Evolutionary conservation across 2,329 filamentous ascomycete genomes (phyloP), one percentile per base, ranked within the genome.

Genomic region (Chrysoporthe puriensis): DNA sequence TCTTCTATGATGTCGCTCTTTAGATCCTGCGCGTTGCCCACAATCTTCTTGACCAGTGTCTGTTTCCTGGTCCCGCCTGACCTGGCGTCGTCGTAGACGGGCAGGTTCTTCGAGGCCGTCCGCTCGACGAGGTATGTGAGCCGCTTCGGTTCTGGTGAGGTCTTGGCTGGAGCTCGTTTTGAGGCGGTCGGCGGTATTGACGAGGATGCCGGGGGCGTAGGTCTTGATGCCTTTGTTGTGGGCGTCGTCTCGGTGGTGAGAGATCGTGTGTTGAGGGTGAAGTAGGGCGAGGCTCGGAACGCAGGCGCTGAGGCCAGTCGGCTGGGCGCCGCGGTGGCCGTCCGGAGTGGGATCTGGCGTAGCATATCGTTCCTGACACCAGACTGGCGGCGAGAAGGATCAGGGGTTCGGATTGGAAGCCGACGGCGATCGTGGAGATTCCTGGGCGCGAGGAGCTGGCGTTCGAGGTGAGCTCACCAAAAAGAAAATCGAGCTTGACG

Each of bases 31-130:
- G 88, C 75, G 76, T 97, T 86, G 18, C 96, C 96, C 67, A 93
- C 88, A 62, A 95, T 85, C 79, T 92, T 94, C 77, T 93, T 91
- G 66, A 99, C 80, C 66, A 88, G 79, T 5, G 95, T 96, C 74
- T 91, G 80, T 73, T 89, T 87, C 75, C 89, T 84, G 71, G 92
- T 96, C 16, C 93, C 92, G 63, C 93, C 93, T 14, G 88, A 85
- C 81, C 92, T 94, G 71, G 80, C 82, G 72, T 88, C 83, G 18
- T 89, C 83, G 80, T 98, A 99, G 57, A 98, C 86, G 34, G 93
- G 89, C 2, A 96, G 82, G 72, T 93, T 88, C 60, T 88, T 86
- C 48, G 87, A 90, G 1, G 84, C 81, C 3, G 93, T 95, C 70
- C 93, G 90, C 63, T 83, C 83, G 71, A 98, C 85, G 73, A 89